Evolutionary conservation across 1,284 basidiomycete species (phyloP).

Genomic region (Ustilago curta): DNA sequence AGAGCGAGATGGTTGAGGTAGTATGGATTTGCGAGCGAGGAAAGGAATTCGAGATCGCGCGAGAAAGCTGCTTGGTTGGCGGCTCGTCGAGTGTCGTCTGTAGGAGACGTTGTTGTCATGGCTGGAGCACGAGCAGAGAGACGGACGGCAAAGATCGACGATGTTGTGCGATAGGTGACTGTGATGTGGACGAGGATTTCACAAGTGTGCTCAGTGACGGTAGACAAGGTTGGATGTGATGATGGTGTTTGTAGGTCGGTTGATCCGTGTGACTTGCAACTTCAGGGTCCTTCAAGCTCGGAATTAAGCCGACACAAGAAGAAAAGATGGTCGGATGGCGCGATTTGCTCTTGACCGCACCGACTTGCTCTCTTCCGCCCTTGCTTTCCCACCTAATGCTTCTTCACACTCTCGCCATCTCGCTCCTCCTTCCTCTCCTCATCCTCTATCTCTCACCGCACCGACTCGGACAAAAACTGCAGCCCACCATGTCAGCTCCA

Average conservation of each 20-base stretch:
- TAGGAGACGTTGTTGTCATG: constrained; percentile 4
- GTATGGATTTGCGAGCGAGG: constrained; percentile 62
- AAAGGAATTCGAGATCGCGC: constrained; percentile 63
- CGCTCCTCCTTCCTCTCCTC: constrained; percentile 9
- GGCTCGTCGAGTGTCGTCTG: constrained; percentile 7
- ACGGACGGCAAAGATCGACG: background rate
- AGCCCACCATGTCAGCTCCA: constrained; percentile 12
- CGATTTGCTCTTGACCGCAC: constrained; percentile 17
- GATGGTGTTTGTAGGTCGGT: constrained; percentile 6
- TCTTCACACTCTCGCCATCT: background rate
- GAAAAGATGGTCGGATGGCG: constrained; percentile 21
- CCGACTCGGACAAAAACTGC: background rate
- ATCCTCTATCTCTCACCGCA: constrained; percentile 11
- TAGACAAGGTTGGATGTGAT: background rate
- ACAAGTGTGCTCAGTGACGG: background rate
- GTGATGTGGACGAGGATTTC: background rate
- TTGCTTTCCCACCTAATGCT: constrained; percentile 2
- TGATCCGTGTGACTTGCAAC: constrained; percentile 11
- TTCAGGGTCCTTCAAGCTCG: constrained; percentile 35
- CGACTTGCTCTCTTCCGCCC: background rate
- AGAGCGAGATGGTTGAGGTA: constrained; percentile 62
- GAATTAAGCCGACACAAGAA: constrained; percentile 31
- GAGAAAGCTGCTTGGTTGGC: constrained; percentile 61
- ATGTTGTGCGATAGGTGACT: background rate
- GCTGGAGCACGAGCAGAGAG: background rate